Evolutionary conservation across 345 rosid species (phyloP), one percentile per base, ranked within the genome.

Genomic region (Syzygium aqueum): DNA sequence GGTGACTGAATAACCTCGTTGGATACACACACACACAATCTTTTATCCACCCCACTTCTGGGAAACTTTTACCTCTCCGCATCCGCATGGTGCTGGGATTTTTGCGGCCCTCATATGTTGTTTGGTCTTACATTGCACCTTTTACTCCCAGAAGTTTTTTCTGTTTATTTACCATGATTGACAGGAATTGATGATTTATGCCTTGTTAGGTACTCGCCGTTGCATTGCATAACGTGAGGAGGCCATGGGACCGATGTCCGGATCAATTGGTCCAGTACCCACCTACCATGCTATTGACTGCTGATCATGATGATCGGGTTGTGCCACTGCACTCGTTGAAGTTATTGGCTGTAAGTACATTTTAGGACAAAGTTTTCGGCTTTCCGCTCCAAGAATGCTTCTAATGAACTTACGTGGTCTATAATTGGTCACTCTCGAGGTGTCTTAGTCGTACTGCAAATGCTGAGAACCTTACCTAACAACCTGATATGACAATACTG

Each of bases 291-390:
- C 91, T 97, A 51, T 92, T 97, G 91, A 97, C 98, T 8, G 99
- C 99, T 52, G 99, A 97, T 90, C 99, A 97, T 15, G 99, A 97
- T 54, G 99, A 97, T 88, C 93, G 99, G 52, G 95, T 97, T 43
- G 99, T 97, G 83, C 99, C 99, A 27, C 91, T 95, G 83, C 99
- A 97, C 89, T 92, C 99, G 0, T 90, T 95, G 87, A 97, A 97
- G 90, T 87, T 96, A 86, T 92, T 96, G 89, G 99, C 99, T 87
- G 99, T 96, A 89, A 89, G 98, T 93, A 50, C 43, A 30, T 65
- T 17, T 37, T 37, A 37, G 40, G 77, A 10, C 16, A 22, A 65
- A 28, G 30, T 16, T 22, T 33, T 65, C 43, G 40, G 7, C 5
- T 30, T 65, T 65, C 16, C 19, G 22, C 43, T 57, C 13, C 13